Conservation (phyloP, 805 yeast genomes). For the Candida chilensis region DNA sequence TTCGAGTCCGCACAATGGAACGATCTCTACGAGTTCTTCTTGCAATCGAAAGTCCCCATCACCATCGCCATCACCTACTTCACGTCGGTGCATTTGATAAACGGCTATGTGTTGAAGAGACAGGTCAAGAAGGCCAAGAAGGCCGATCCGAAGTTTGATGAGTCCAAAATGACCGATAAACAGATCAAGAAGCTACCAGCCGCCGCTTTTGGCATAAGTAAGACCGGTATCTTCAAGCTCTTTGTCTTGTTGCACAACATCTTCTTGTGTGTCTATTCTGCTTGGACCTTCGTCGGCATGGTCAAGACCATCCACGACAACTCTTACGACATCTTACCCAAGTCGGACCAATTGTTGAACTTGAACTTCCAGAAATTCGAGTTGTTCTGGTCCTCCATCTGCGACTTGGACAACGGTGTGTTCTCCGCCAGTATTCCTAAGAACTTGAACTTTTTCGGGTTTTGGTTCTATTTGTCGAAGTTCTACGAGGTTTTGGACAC, state of each 20-base stretch:
- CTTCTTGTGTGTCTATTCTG: constrained; percentile 54
- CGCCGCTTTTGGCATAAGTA: constrained; percentile 44
- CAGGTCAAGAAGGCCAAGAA: constrained; percentile 24
- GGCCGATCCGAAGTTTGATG: constrained; percentile 11
- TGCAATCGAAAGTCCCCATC: constrained; percentile 46
- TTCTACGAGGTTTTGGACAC: constrained; percentile 70
- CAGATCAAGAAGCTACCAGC: constrained; percentile 30
- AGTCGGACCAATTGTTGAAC: constrained; percentile 7
- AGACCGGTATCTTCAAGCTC: constrained; percentile 32
- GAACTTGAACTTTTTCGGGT: constrained; percentile 49
- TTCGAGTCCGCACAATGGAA: constrained; percentile 6
- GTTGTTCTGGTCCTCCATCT: constrained; percentile 50
- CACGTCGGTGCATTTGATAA: constrained; percentile 43
- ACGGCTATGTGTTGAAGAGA: constrained; percentile 35
- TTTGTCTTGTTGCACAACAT: constrained; percentile 55
- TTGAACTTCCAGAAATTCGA: constrained; percentile 15
- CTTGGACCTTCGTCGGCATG: constrained; percentile 69
- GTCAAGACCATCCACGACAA: constrained; percentile 36
- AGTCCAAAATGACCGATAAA: constrained; percentile 5
- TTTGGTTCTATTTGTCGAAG: constrained; percentile 61
- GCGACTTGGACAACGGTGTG: constrained; percentile 51
- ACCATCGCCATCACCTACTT: constrained; percentile 52
- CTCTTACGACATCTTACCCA: constrained; percentile 18
- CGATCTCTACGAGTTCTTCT: constrained; percentile 24
- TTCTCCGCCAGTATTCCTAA: constrained; percentile 25